phyloP scores from a whole-genome alignment of 1,139 yeast species.

The Saccharomyces hybrid region DNA sequence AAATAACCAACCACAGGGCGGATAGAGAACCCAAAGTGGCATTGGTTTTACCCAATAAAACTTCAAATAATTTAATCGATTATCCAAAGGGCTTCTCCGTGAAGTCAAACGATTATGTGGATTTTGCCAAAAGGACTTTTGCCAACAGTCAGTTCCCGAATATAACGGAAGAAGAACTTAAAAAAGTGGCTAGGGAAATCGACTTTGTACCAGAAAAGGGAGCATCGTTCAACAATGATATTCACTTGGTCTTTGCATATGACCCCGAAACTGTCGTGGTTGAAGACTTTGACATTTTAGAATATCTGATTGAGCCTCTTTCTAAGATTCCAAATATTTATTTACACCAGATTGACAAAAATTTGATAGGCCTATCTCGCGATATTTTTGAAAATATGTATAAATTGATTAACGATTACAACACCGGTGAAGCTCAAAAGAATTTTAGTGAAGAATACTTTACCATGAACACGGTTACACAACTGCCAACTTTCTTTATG shows the following conservation, averaged over 20 bases:
- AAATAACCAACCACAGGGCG: conserved; percentile 4
- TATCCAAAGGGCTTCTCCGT: conserved; percentile 14
- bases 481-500: conserved; percentile 52
- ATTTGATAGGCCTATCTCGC: conserved; percentile 36
- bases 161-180: conserved; percentile 21
- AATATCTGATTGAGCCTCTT: conserved; percentile 50
- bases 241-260: conserved; percentile 48
- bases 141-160: conserved; percentile 33
- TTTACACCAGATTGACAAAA: conserved; percentile 46
- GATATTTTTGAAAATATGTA: conserved; percentile 40
- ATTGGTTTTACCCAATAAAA: conserved; percentile 34
- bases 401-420: conserved; percentile 38
- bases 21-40: conserved; percentile 32
- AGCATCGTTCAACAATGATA: conserved; percentile 37
- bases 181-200: conserved; percentile 10
- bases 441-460: conserved; percentile 40
- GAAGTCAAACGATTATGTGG: conserved; percentile 14
- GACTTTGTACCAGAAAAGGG: conserved; percentile 5
- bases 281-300: conserved; percentile 56
- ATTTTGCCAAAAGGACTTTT: conserved; percentile 35
- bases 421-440: conserved; percentile 30
- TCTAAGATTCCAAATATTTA: conserved; percentile 50
- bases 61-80: conserved; percentile 23
- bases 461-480: conserved; percentile 45
- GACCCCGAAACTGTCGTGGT: conserved; percentile 43